A percentile compares a stretch with the other conserved stretches of the same genome.
These are phyloP conservation scores for Hericium coralloides DNA, from an alignment of 768 basidiomycete genomes.

Conservation along the genomic window DNA sequence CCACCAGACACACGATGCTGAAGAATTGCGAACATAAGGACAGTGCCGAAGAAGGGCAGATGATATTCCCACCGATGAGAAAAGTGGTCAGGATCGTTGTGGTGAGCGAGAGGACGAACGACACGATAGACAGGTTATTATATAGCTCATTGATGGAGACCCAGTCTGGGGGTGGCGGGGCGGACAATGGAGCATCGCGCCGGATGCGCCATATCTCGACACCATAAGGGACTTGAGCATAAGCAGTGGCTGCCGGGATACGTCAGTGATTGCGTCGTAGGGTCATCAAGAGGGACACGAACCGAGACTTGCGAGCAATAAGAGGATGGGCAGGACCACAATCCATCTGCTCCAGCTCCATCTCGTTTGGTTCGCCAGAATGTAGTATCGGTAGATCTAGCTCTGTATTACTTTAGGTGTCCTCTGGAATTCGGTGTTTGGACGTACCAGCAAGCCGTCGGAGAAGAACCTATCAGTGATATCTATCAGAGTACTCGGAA, in stretches of 20 bases:
- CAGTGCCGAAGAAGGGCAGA: background rate
- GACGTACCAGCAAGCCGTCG: background rate
- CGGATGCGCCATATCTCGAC: background rate
- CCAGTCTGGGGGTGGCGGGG: background rate
- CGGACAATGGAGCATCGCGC: background rate
- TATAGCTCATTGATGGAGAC: background rate
- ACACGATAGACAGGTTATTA: background rate
- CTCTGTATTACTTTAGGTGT: background rate
- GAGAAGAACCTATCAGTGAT: background rate
- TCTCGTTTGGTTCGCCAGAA: background rate
- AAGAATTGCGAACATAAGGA: background rate
- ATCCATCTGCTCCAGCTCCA: background rate
- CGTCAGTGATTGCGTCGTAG: background rate
- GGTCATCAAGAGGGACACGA: background rate
- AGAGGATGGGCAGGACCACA: background rate
- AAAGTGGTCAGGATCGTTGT: background rate
- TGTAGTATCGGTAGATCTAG: background rate
- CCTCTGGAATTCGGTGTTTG: background rate
- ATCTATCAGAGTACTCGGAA: too few species aligned
- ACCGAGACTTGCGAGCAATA: background rate
- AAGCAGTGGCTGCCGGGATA: background rate
- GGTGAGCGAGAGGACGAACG: background rate
- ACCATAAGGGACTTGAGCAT: background rate
- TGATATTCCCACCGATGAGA: background rate
- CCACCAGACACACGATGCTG: background rate